These are phyloP conservation scores for Dryadomyces quercus-mongolicae DNA, from an alignment of 2,329 filamentous ascomycete species.

Conservation along the genomic window DNA sequence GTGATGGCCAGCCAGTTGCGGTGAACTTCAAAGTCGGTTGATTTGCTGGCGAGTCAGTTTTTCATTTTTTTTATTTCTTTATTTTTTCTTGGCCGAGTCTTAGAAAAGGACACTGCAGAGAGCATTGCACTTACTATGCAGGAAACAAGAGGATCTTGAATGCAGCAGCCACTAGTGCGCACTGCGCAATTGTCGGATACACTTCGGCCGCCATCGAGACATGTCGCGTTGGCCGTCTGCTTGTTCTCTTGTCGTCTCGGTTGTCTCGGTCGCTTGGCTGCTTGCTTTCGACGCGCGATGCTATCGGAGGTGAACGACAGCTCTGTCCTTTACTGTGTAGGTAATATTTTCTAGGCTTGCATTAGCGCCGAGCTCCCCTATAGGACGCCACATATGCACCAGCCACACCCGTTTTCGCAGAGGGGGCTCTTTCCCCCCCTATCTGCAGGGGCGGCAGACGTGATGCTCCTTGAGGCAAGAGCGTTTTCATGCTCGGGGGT, in stretches of 20 bases:
- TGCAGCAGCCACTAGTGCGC: conserved; percentile 72
- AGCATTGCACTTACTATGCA: conserved; percentile 64
- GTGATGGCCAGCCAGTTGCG: conserved; percentile 98
- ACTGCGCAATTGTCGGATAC: conserved; percentile 82
- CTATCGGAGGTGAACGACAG: not conserved
- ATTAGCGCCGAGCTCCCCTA: not conserved
- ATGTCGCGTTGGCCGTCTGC: conserved; percentile 4
- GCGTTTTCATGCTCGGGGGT: not conserved
- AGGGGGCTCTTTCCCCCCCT: too few species aligned
- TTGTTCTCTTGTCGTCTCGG: too few species aligned
- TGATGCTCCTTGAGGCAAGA: not conserved
- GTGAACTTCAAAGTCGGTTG: conserved; percentile 97
- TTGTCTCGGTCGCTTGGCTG: not conserved
- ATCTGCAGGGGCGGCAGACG: not conserved
- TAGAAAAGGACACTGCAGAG: too few species aligned
- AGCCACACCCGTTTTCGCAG: not conserved
- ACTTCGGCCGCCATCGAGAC: conserved; percentile 53
- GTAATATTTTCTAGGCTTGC: not conserved
- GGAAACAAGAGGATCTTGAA: conserved; percentile 90
- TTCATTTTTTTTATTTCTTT: not conserved
- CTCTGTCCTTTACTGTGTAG: not conserved
- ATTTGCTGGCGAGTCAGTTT: conserved; percentile 53
- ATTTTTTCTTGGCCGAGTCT: not conserved
- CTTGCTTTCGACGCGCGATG: not conserved
- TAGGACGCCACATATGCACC: not conserved